Percentiles rank a stretch among this genome's conserved stretches.
Conservation (phyloP, 1,284 basidiomycete genomes). For the Melanopsichium pennsylvanicum region DNA sequence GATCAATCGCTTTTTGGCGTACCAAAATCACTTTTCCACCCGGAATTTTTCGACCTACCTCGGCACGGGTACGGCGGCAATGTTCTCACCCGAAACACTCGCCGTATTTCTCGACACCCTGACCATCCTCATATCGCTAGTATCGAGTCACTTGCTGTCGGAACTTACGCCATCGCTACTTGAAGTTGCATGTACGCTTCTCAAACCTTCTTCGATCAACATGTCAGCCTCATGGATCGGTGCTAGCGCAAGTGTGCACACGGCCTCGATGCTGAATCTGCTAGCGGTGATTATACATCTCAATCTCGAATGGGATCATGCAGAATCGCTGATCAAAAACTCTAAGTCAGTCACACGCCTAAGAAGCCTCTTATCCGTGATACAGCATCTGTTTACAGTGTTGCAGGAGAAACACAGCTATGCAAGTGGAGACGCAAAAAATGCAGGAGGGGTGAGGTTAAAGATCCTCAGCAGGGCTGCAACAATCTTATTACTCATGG, state of each 20-base stretch:
- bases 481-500: conserved; percentile 14
- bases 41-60: background rate
- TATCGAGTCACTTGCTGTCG: no score
- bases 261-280: conserved; percentile 1
- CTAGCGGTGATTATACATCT: conserved; percentile 2
- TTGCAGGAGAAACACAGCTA: background rate
- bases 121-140: conserved; percentile 70
- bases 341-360: background rate
- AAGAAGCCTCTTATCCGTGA: background rate
- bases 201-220: background rate
- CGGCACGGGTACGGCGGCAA: conserved; percentile 72
- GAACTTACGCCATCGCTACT: background rate
- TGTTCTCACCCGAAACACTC: conserved; percentile 79
- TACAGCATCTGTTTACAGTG: conserved; percentile 3
- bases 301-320: background rate
- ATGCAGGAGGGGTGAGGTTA: background rate
- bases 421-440: background rate
- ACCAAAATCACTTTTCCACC: conserved; percentile 1
- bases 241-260: background rate
- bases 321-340: background rate
- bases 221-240: background rate
- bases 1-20: conserved; percentile 83
- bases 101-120: conserved; percentile 79
- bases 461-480: conserved; percentile 12
- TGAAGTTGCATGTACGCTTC: background rate